Evolutionary conservation across 1,284 basidiomycete genomes (phyloP), one percentile per base, ranked within the genome.

Genomic region (Inonotus obliquus): DNA sequence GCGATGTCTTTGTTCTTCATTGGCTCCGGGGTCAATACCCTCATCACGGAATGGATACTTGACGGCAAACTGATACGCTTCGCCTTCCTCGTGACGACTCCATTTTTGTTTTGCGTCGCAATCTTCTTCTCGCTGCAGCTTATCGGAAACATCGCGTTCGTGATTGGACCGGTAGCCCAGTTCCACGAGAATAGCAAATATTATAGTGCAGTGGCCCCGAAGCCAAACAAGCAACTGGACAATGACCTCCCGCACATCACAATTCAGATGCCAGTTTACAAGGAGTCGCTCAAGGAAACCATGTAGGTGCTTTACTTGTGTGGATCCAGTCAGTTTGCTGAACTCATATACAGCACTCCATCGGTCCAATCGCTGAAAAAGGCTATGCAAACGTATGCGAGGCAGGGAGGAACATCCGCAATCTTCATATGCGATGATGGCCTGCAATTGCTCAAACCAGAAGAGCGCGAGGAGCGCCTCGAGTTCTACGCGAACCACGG

Each of bases 361-460:
- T 93, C 91, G 0, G 84, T 94, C 47, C 82, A 84, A 65, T 92
- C 88, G 0, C 73, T 94, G 64, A 92, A 94, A 75, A 86, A 84
- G 70, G 92, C 91, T 0, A 93, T 94, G 84, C 89, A 89, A 69
- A 92, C 89, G 1, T 92, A 92, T 69, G 89, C 90, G 21, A 79
- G 89, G 0, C 90, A 92, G 69, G 91, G 90, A 23, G 91, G 91
- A 10, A 87, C 87, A 0, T 90, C 87, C 4, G 75, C 82, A 21
- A 91, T 92, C 67, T 79, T 92, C 60, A 77, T 92, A 21, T 87
- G 90, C 67, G 90, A 92, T 64, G 89, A 92, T 70, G 92, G 92
- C 57, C 71, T 88, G 64, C 83, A 86, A 69, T 67, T 84, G 3
- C 73, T 93, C 59, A 72, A 75, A 54, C 76, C 81, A 19, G 80